Base-by-base conservation (phyloP, 345 rosid genomes). In the Syzygium oleosum region DNA sequence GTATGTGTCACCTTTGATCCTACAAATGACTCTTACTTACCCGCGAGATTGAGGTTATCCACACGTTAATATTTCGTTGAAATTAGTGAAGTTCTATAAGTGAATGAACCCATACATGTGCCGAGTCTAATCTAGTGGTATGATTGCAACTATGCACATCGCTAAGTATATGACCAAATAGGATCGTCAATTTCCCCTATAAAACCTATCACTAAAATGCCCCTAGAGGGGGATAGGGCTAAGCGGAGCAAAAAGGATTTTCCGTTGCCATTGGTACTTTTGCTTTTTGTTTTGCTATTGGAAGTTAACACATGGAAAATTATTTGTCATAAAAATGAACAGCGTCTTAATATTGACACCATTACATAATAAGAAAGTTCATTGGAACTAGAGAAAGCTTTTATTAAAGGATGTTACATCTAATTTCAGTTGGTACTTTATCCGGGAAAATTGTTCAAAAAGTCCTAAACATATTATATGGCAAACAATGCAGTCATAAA, bases 401-500 rank as follows among this genome's bases (percentile, higher is more conserved):
- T 73, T 38, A 38, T 73, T 38, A 9, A 73, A 73, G 13, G 80
- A 73, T 38, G 22, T 17, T 41, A 34, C 49, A 16, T 34, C 80
- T 34, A 73, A 55, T 55, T 8, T 54, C 58, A 7, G 4, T 54
- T 54, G 9, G 23, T 54, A 54, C 4, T 54, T 54, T 19, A 7
- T 53, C 22, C 46, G 7, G 46, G 5, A 43, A 43, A 43, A 43
- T 43, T 43, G 1, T 43, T 43, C 46, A 43, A 61, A 61, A n/a
- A 4, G 9, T 61, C 2, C 6, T 13, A 61, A 61, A n/a, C 19
- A 4, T 61, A 61, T 61, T 6, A 6, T n/a, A 61, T 0, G 17
- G 0, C 5, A 14, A 0, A n/a, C 17, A 61, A n/a, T 61, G 2
- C 0, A 61, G 0, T 61, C 9, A 0, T 8, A 61, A n/a, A n/a